Base-by-base conservation (phyloP, 495 filamentous ascomycete species). In the Hypoxylon lienhwacheense region DNA sequence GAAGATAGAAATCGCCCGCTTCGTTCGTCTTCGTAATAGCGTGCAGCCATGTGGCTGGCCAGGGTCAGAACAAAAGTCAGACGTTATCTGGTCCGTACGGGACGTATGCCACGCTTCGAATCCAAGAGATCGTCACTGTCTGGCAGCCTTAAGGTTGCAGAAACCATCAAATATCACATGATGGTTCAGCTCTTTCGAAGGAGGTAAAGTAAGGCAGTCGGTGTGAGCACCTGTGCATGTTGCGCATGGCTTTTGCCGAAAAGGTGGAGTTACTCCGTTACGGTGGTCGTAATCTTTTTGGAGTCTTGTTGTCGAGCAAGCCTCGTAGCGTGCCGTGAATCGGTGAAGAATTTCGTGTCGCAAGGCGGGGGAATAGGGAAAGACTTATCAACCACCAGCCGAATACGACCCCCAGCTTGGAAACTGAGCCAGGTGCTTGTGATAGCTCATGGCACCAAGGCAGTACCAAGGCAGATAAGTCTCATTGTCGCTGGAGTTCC, bases 191-290 rank as follows among this genome's bases (percentile, higher is more conserved):
- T 55, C 34, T 25, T 16, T 50, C 7, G 15, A 61, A 39, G 35
- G 42, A 50, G 22, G 33, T 4, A 45, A 44, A 22, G 37, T 25
- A 36, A 10, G 22, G 40, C 14, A 54, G 37, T 45, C 50, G 57
- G 56, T 60, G 56, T 55, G 57, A 54, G 50, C 24, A 51, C 34
- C 25, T 15, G 47, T 44, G 42, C 47, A 55, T 61, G 17, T 14
- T 44, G 47, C 47, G 48, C 52, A 61, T 55, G 47, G 52, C 37
- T 44, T 47, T 44, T 49, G 47, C 52, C 37, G 52, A 48, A 53
- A 61, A 48, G 34, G 57, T 48, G 58, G 47, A 61, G 41, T 48
- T 52, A 46, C 41, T 48, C 34, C 36, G 36, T 51, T 36, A 1
- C 28, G 47, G 20, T 40, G 31, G 21, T 43, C 33, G 26, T 51